Conservation (phyloP, 208 protist genomes). For the Lotmaria passim region DNA sequence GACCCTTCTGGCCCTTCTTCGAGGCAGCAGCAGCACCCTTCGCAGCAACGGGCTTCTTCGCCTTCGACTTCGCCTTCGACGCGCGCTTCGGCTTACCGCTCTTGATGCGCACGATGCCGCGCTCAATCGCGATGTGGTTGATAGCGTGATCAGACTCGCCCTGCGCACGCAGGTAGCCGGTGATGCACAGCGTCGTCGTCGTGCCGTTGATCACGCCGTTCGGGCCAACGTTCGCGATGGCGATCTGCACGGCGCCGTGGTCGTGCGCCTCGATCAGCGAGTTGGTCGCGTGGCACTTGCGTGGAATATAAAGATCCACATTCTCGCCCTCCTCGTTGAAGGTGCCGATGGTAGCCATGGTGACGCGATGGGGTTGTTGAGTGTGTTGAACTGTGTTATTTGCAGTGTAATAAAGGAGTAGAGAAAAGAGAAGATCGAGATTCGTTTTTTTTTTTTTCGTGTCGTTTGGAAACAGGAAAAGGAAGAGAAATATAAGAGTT, state of each 20-base stretch:
- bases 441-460: too few species aligned
- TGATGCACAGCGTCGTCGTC: conserved; percentile 94
- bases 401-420: not conserved
- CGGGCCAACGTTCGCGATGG: conserved; percentile 94
- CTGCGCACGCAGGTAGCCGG: conserved; percentile 94
- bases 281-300: conserved; percentile 97
- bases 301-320: conserved; percentile 96
- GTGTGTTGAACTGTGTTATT: not conserved
- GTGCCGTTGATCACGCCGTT: conserved; percentile 92
- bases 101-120: conserved; percentile 88
- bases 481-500: not conserved
- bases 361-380: conserved; percentile 21
- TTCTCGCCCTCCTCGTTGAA: conserved; percentile 93
- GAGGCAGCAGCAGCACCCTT: conserved; percentile 40
- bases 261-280: conserved; percentile 94
- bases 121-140: conserved; percentile 92
- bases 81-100: conserved; percentile 79
- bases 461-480: too few species aligned
- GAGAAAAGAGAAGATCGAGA: not conserved
- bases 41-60: conserved; percentile 32
- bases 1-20: conserved; percentile 25
- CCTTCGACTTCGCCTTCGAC: conserved; percentile 49
- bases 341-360: conserved; percentile 87
- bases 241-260: conserved; percentile 96
- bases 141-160: conserved; percentile 95